Base-by-base conservation (phyloP, 768 basidiomycete genomes). In the Clitopilus hobsonii region DNA sequence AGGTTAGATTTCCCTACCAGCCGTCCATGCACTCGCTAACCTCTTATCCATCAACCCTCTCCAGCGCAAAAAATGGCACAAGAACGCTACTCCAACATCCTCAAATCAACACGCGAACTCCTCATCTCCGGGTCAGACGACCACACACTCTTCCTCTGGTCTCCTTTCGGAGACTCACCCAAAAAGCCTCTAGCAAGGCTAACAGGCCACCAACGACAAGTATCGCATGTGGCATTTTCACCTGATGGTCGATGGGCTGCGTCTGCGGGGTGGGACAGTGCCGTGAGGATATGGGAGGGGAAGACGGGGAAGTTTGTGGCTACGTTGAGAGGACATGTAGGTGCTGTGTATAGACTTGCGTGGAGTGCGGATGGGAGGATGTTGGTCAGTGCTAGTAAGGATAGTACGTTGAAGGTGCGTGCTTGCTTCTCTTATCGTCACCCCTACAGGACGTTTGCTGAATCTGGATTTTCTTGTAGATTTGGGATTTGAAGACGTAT, bases 61-160 rank as follows among this genome's bases (percentile, higher is more conserved):
- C 47, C 57, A 94, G 94, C 92, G 0, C 86, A 91, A 75, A 68
- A 80, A 11, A 74, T 87, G 20, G 94, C 95, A 4, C 72, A 86
- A 53, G 80, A 75, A 52, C 86, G 94, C 32, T 98, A 96, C 70
- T 85, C 87, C 28, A 73, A 76, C 5, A 77, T 91, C 54, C 77
- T 89, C 18, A 72, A 79, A 26, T 77, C 72, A 2, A 77, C 76
- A 1, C 87, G 92, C 10, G 95, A 98, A 68, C 77, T 92, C 3
- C 75, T 96, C 60, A 96, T 98, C 67, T 93, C 94, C 5, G 95
- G 94, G 20, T 98, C 95, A 3, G 95, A 99, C 67, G 96, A 99
- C 68, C 96, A 98, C 69, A 99, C 96, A 0, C 84, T 98, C 50
- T 98, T 95, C 81, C 81, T 99, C 11, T 98, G 94, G 96, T 89